phyloP scores from a whole-genome alignment of 768 basidiomycete genomes.

The Boletus subcaerulescens region DNA sequence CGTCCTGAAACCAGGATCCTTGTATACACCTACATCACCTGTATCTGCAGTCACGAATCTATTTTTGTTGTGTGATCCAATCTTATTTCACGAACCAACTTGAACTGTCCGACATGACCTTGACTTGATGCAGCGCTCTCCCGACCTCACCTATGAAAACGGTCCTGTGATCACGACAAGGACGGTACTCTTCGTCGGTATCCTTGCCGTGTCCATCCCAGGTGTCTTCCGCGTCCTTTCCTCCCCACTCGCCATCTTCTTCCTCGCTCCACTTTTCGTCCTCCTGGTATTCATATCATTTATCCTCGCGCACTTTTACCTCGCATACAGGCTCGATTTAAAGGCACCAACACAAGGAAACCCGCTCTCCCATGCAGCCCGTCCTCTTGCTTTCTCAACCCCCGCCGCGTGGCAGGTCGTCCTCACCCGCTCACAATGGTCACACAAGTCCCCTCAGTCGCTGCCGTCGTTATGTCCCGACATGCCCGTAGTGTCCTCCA shows the following conservation, averaged over 20 bases:
- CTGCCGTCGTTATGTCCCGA: conserved; percentile 64
- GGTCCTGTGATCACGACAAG: conserved; percentile 44
- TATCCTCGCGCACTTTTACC: conserved; percentile 50
- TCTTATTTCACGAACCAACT: too few species aligned
- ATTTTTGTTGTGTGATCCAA: too few species aligned
- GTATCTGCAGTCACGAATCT: too few species aligned
- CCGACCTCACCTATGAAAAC: conserved; percentile 24
- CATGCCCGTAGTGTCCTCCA: conserved; percentile 62
- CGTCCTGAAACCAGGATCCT: too few species aligned
- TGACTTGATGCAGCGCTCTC: conserved; percentile 16
- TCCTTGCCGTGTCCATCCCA: conserved; percentile 58
- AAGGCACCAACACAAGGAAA: conserved; percentile 32
- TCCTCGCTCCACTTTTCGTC: conserved; percentile 61
- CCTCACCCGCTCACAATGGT: conserved; percentile 87
- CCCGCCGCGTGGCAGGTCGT: conserved; percentile 95
- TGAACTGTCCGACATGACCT: not conserved
- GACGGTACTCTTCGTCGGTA: conserved; percentile 53
- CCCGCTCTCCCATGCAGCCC: conserved; percentile 54
- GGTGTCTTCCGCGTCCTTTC: conserved; percentile 53
- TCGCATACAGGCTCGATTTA: conserved; percentile 59
- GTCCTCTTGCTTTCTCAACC: conserved; percentile 82
- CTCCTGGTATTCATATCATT: conserved; percentile 47
- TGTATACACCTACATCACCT: too few species aligned
- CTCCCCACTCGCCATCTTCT: conserved; percentile 61
- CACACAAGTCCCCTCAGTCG: conserved; percentile 64